Evolutionary conservation across 306 rosid genomes (phyloP), one percentile per base, ranked within the genome.

Genomic region (Luffa aegyptiaca): DNA sequence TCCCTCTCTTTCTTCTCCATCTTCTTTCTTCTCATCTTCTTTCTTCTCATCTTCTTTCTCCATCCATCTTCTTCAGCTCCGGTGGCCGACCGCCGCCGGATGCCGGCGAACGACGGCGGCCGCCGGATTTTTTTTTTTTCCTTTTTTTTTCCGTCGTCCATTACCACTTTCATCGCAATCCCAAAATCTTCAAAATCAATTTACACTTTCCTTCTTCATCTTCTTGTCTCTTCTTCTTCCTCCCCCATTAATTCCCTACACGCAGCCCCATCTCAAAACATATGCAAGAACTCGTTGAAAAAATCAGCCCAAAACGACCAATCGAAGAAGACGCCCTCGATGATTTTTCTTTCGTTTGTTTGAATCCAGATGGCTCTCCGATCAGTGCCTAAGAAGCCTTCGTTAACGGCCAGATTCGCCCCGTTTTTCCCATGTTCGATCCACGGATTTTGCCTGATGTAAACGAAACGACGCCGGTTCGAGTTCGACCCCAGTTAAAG

Each of bases 381-480:
- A 86, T 88, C 41, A 84, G 90, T 10, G 98, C 97, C 0, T 97
- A 90, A 45, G 98, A 92, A 12, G 81, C 80, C 31, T 95, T 95
- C 52, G 80, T 77, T 12, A 75, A 91, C 88, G 98, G 97, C 62
- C 92, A 86, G 87, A 91, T 95, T 86, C 93, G 93, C 3, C 88
- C 92, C 8, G 56, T 85, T 4, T 91, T 77, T 17, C 98, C 98
- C 8, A 17, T 93, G 10, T 91, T 93, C 79, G 83, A 88, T 81
- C 87, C 65, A 66, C 84, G 84, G 82, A 14, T 78, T 83, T 55
- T 10, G 86, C 12, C 86, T 84, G 82, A 80, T 33, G 86, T 20
- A 3, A 14, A 46, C 10, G 59, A 48, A 45, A 45, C 79, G 49
- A 12, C 82, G 41, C 31, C 31, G 31, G 31, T 26, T 26, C 31